Conservation (phyloP, 225 moss, liverwort and hornwort species). For the Straminergon stramineum region DNA sequence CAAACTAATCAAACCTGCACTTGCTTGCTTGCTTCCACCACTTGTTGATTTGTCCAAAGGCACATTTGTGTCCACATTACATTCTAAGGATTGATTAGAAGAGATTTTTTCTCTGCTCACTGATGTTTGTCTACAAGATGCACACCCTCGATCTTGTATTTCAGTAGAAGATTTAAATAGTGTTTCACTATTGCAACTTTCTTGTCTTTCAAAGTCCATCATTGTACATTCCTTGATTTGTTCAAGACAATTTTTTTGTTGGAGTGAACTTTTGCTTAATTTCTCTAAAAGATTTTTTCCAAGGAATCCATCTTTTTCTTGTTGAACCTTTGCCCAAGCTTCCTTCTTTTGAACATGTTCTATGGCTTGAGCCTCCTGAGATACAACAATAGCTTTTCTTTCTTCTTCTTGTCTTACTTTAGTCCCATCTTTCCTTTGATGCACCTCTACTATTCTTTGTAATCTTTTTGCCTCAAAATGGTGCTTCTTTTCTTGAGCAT, state of each 20-base stretch:
- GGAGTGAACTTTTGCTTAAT: slow-evolving; percentile 10
- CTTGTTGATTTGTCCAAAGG: not conserved
- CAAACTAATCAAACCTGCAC: slow-evolving; percentile 15
- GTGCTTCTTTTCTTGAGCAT: slow-evolving; percentile 16
- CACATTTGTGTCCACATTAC: not conserved
- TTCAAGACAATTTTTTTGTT: slow-evolving; percentile 25
- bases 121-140: slow-evolving; percentile 13
- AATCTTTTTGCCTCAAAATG: slow-evolving; percentile 20
- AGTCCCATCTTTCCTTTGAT: slow-evolving; percentile 19
- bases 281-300: slow-evolving; percentile 23
- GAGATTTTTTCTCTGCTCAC: not conserved
- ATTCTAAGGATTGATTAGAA: slow-evolving; percentile 10
- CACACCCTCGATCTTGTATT: not conserved
- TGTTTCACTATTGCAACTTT: slow-evolving; percentile 7
- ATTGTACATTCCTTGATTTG: slow-evolving; percentile 29
- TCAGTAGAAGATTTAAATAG: slow-evolving; percentile 4
- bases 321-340: slow-evolving; percentile 17
- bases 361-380: slow-evolving; percentile 3
- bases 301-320: slow-evolving; percentile 14
- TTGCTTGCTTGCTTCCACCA: not conserved
- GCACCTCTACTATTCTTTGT: slow-evolving; percentile 4
- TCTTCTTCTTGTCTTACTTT: slow-evolving; percentile 28
- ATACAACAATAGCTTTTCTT: slow-evolving; percentile 15
- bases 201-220: slow-evolving; percentile 27
- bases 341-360: slow-evolving; percentile 29